A percentile compares a stretch with the other conserved stretches of the same genome.
These are phyloP conservation scores for Ziziphus jujuba DNA, from an alignment of 306 rosid species.

Conservation along the genomic window DNA sequence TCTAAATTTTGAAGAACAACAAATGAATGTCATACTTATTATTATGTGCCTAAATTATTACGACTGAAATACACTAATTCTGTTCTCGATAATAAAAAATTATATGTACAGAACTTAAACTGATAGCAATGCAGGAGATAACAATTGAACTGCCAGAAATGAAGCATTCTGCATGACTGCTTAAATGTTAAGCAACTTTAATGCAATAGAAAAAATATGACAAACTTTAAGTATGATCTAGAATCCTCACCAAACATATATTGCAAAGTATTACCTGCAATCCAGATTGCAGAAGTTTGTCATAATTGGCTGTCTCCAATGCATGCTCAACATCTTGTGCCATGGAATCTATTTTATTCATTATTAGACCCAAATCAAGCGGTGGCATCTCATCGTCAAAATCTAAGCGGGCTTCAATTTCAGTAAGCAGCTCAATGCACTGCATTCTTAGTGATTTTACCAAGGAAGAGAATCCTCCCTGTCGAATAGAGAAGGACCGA, in stretches of 20 bases:
- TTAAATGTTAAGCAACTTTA: neutral
- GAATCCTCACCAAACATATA: too few species aligned
- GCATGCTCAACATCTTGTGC: conserved; percentile 77
- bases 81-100: too few species aligned
- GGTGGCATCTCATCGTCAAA: conserved; percentile 98
- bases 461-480: conserved; percentile 93
- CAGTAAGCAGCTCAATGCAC: conserved; percentile 92
- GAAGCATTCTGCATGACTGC: neutral
- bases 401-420: conserved; percentile 94
- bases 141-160: neutral
- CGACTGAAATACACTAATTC: too few species aligned
- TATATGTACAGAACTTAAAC: too few species aligned
- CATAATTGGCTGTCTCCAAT: conserved; percentile 84
- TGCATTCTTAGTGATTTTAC: conserved; percentile 63
- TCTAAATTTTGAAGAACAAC: too few species aligned
- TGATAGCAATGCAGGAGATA: too few species aligned
- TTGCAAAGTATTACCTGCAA: conserved; percentile 58
- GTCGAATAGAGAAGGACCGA: conserved; percentile 25
- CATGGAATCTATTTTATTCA: conserved; percentile 63
- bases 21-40: too few species aligned
- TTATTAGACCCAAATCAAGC: conserved; percentile 51
- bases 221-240: neutral
- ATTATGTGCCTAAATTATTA: too few species aligned
- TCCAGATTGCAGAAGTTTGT: conserved; percentile 96
- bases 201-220: neutral